Evolutionary conservation across 202 grass and related monocot genomes (phyloP), one percentile per base, ranked within the genome.

Genomic region (Schoenoplectus triqueter): DNA sequence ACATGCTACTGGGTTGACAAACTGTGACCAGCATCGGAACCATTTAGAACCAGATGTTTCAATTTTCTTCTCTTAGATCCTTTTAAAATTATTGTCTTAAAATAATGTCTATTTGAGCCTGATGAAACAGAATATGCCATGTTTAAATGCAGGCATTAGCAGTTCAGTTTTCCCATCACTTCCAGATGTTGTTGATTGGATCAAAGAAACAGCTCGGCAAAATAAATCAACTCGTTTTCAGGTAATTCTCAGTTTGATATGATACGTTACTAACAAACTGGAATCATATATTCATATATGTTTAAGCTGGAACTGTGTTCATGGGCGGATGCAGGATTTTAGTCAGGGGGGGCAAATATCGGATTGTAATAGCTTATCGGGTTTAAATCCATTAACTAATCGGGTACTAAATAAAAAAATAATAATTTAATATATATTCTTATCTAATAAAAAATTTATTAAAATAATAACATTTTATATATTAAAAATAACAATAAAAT

Each of bases 161-260:
- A 90, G 88, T 86, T 77, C 76, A 51, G 90, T 97, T 49, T 88
- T 97, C 73, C 64, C 78, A 75, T 95, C 96, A 7, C 85, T 99
- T 86, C 93, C 93, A 66, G 64, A 85, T 3, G 93, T 92, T 70
- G 76, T 99, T 2, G 81, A 92, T 69, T 99, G 96, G 93, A 86
- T 99, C 59, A 94, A 91, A 85, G 91, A 87, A 92, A 86, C 39
- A 63, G 84, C 84, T 44, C 52, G 1, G 66, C 84, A 90, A 89
- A 88, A 91, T 51, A 80, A 48, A 54, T 88, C 91, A 20, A 88
- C 87, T 60, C 87, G 47, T 73, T 94, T 86, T 87, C 90, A 89
- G 93, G 96, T 96, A 69, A 56, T 55, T 62, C 45, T 56, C 74
- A 21, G 21, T 84, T 56, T 85, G 1, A 14, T 4, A 78, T 57